These are phyloP conservation scores for Pseudocercospora musae DNA, from an alignment of 2,329 filamentous ascomycete genomes.

Conservation along the genomic window DNA sequence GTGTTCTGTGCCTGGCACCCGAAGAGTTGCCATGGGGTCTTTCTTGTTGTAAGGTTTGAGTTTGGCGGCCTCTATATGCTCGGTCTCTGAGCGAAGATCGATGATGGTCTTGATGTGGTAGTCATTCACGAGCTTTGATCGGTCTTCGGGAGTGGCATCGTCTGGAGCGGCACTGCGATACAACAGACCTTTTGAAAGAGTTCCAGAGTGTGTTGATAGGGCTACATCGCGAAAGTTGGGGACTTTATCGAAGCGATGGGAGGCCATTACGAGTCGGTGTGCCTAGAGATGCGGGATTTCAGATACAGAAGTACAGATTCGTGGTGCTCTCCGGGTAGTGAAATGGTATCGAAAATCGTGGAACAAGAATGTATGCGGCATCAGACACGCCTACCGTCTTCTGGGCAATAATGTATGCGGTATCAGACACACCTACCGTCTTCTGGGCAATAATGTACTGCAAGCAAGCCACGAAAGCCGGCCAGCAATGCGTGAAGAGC, in stretches of 20 bases:
- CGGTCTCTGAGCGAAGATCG: conserved; percentile 72
- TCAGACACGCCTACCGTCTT: neutral
- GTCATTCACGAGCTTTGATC: conserved; percentile 55
- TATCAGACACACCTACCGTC: neutral
- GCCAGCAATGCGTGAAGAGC: neutral
- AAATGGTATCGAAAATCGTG: neutral
- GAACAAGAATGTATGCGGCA: too few species aligned
- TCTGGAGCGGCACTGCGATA: conserved; percentile 49
- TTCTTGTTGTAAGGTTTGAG: neutral
- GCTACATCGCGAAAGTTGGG: conserved; percentile 78
- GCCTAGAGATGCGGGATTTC: neutral
- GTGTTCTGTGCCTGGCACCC: conserved; percentile 64
- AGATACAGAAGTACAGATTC: neutral
- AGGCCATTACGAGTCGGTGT: neutral
- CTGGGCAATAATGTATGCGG: neutral
- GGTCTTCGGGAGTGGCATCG: conserved; percentile 66
- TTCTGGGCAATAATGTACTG: neutral
- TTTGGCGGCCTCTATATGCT: conserved; percentile 42
- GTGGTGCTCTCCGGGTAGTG: neutral
- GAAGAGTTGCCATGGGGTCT: conserved; percentile 47
- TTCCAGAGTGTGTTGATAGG: conserved; percentile 53
- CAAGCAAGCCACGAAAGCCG: neutral
- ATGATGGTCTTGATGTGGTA: conserved; percentile 69
- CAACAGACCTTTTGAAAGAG: conserved; percentile 23
- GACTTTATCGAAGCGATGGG: conserved; percentile 52